phyloP scores from a whole-genome alignment of 192 early-diverging fungal genomes.

The Coemansia sp. region DNA sequence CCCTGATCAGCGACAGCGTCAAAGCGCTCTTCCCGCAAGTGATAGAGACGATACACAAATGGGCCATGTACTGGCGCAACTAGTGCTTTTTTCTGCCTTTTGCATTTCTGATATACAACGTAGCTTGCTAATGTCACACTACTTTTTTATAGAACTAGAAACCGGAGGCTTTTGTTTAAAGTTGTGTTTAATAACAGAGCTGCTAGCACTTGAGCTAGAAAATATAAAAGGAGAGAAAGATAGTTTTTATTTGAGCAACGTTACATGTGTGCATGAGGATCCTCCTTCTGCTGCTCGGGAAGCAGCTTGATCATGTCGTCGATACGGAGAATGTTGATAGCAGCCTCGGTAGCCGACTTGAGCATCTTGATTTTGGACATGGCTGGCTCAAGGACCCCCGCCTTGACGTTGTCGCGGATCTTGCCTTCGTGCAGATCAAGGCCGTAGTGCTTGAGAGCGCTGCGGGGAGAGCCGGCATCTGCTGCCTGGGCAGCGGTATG shows the following conservation, averaged over 20 bases:
- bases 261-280: constrained; percentile 58
- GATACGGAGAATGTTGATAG: constrained; percentile 95
- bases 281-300: constrained; percentile 53
- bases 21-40: constrained; percentile 96
- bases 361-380: constrained; percentile 98
- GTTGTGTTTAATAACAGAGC: not conserved
- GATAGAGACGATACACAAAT: constrained; percentile 96
- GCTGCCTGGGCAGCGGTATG: constrained; percentile 88
- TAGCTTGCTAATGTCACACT: too few species aligned
- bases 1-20: constrained; percentile 90
- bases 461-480: constrained; percentile 68
- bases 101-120: not conserved
- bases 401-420: constrained; percentile 88
- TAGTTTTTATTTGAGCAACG: too few species aligned
- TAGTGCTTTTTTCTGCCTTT: constrained; percentile 4
- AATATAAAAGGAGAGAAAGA: not conserved
- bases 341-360: constrained; percentile 98
- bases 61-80: constrained; percentile 82
- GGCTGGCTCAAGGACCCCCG: constrained; percentile 95
- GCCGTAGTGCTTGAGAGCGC: constrained; percentile 83
- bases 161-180: too few species aligned
- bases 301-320: constrained; percentile 86
- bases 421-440: constrained; percentile 93
- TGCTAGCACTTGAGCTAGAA: too few species aligned
- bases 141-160: too few species aligned